phyloP scores from a whole-genome alignment of 2,329 filamentous ascomycete genomes.

The Colletotrichum sp. region DNA sequence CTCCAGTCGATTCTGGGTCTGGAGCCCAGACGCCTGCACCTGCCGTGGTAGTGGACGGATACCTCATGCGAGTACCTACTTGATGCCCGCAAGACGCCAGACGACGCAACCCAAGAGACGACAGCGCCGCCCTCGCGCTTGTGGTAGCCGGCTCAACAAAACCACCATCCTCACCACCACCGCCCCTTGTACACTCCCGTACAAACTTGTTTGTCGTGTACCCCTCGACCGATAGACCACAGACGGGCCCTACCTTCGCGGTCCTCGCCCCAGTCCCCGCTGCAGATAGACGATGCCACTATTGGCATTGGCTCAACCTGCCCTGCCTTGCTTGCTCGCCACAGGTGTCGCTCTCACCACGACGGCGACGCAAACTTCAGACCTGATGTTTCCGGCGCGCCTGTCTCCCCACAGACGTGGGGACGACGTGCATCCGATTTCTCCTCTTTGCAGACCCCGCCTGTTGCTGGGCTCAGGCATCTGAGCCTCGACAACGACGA shows the following conservation, averaged over 20 bases:
- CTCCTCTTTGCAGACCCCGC: conserved; percentile 19
- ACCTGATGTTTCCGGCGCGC: conserved; percentile 10
- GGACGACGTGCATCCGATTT: conserved; percentile 20
- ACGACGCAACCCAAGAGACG: neutral
- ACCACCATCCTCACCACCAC: neutral
- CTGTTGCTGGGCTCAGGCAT: neutral
- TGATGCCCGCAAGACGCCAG: neutral
- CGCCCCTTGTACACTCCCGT: neutral
- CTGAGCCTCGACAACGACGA: neutral
- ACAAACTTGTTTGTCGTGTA: neutral
- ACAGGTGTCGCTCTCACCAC: neutral
- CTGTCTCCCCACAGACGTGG: conserved; percentile 15
- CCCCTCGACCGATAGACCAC: neutral
- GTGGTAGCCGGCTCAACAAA: conserved; percentile 13
- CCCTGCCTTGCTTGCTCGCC: neutral
- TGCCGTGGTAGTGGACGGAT: neutral
- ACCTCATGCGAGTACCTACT: neutral
- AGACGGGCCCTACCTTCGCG: neutral
- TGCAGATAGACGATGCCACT: conserved; percentile 15
- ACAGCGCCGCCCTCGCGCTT: conserved; percentile 1
- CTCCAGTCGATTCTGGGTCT: conserved; percentile 5
- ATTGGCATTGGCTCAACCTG: neutral
- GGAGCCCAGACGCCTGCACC: conserved; percentile 1
- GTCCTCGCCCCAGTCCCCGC: neutral
- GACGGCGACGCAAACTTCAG: neutral